These are phyloP conservation scores for Hanseniaspora occidentalis DNA, from an alignment of 805 yeast genomes.

Conservation along the genomic window DNA sequence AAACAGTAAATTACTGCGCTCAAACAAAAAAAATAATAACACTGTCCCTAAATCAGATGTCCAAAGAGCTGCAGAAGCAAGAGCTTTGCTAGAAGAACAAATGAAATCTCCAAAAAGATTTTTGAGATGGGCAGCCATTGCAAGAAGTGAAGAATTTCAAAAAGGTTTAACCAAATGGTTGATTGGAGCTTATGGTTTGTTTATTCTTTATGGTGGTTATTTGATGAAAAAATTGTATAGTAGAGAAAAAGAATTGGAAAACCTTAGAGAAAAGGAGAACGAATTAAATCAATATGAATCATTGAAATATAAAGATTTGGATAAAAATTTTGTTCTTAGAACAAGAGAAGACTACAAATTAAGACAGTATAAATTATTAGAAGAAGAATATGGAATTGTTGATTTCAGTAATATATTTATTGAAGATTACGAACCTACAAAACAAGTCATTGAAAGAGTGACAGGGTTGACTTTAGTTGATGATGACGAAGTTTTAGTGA, in stretches of 20 bases:
- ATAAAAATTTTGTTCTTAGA: slow-evolving; percentile 39
- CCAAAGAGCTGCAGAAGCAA: slow-evolving; percentile 23
- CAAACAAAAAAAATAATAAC: slow-evolving; percentile 4
- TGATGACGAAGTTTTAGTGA: slow-evolving; percentile 9
- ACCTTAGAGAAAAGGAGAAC: slow-evolving; percentile 24
- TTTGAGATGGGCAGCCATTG: slow-evolving; percentile 40
- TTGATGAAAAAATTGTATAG: slow-evolving; percentile 55
- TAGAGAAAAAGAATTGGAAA: slow-evolving; percentile 49
- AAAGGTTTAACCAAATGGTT: slow-evolving; percentile 52
- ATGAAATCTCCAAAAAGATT: slow-evolving; percentile 25
- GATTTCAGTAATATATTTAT: slow-evolving; percentile 23
- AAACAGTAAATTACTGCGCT: not conserved
- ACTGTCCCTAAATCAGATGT: slow-evolving; percentile 13
- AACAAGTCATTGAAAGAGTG: slow-evolving; percentile 19
- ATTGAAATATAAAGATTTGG: slow-evolving; percentile 46
- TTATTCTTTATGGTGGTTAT: slow-evolving; percentile 46
- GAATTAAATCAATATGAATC: slow-evolving; percentile 45
- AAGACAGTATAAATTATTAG: slow-evolving; percentile 44
- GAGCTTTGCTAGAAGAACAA: slow-evolving; percentile 23
- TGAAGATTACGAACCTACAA: slow-evolving; percentile 21
- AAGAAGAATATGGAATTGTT: slow-evolving; percentile 24
- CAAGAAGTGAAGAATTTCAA: slow-evolving; percentile 44
- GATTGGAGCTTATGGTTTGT: slow-evolving; percentile 44
- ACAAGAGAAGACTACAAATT: slow-evolving; percentile 52
- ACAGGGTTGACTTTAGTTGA: slow-evolving; percentile 5